phyloP scores from a whole-genome alignment of 192 early-diverging fungal genomes.

The Coemansia nantahalensis region DNA sequence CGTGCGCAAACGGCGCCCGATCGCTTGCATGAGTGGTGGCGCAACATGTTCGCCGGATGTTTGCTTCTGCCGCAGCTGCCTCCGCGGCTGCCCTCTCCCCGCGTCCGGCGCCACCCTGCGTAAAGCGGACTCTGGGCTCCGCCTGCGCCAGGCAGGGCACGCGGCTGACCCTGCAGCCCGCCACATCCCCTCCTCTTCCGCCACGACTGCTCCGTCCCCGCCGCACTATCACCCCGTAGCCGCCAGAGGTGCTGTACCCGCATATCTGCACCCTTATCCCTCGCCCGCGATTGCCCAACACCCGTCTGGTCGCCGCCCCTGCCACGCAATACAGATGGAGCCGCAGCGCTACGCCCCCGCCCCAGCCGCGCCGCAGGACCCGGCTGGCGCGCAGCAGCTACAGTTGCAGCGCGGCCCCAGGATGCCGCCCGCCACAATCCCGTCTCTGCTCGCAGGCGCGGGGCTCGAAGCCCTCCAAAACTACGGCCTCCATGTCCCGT shows the following conservation, averaged over 20 bases:
- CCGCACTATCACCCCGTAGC: too few relatives aligned
- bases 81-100: too few relatives aligned
- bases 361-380: too few relatives aligned
- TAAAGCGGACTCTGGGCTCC: too few relatives aligned
- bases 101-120: too few relatives aligned
- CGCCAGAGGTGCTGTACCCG: too few relatives aligned
- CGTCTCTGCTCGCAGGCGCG: slow-evolving; percentile 1
- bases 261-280: too few relatives aligned
- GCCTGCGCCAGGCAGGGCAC: too few relatives aligned
- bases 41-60: not conserved
- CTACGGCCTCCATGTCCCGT: slow-evolving; percentile 31
- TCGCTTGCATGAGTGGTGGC: slow-evolving; percentile 5
- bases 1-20: not conserved
- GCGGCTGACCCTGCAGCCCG: too few relatives aligned
- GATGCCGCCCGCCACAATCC: not conserved
- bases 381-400: slow-evolving; percentile 2
- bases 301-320: not conserved
- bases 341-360: not conserved
- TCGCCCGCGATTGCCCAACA: not conserved
- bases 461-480: slow-evolving; percentile 20
- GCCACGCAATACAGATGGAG: slow-evolving; percentile 2
- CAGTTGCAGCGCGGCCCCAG: slow-evolving; percentile 1
- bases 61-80: not conserved
- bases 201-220: too few relatives aligned
- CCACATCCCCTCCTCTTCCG: too few relatives aligned